These are phyloP conservation scores for Carex cristatella DNA, from an alignment of 176 grass and related monocot genomes.

Conservation along the genomic window DNA sequence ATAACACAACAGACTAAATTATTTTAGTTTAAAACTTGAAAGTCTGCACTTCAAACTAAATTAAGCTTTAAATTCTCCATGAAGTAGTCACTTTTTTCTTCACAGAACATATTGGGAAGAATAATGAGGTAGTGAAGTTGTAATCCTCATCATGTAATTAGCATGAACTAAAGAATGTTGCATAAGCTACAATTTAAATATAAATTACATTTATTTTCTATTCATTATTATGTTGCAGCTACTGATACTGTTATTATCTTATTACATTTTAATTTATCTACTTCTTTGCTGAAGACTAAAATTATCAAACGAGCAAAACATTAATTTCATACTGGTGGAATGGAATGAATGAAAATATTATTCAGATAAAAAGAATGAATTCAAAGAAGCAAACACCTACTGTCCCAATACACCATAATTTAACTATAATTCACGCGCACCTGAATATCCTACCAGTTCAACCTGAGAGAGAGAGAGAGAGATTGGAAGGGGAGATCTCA, in stretches of 20 bases:
- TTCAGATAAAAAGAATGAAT: neutral
- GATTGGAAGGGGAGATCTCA: constrained; percentile 21
- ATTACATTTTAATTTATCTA: no score
- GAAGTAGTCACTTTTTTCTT: neutral
- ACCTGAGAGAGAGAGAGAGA: neutral
- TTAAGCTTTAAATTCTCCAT: neutral
- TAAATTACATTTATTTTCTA: no score
- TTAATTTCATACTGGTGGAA: neutral
- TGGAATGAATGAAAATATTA: neutral
- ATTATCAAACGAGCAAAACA: neutral
- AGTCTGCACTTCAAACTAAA: neutral
- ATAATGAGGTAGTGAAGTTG: neutral
- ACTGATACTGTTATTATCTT: no score
- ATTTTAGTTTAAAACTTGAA: neutral
- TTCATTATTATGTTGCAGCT: no score
- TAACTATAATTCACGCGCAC: neutral
- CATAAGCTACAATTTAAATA: no score
- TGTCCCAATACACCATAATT: neutral
- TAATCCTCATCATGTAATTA: no score
- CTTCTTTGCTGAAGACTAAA: neutral
- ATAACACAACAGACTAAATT: neutral
- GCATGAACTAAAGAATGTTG: no score
- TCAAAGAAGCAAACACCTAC: neutral
- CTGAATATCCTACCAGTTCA: neutral
- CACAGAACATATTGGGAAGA: neutral